Evolutionary conservation across 305 asterid genomes (phyloP).

Genomic region (Fraxinus dipetala): DNA sequence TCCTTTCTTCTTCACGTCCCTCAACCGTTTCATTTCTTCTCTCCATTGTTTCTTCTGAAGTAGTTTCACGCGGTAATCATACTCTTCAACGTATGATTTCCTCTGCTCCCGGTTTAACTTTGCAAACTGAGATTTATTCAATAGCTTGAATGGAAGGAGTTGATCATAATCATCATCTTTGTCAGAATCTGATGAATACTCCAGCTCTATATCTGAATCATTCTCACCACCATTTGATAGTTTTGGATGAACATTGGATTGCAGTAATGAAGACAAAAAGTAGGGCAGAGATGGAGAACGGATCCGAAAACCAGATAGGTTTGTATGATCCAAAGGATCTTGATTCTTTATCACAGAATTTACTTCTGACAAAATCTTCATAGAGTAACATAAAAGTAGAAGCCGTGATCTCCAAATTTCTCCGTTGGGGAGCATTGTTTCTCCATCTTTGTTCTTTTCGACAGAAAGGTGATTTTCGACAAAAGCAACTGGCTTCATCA

Average conservation of each 20-base stretch:
- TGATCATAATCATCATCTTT: constrained; percentile 29
- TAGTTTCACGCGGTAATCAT: constrained; percentile 31
- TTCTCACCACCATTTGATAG: constrained; percentile 24
- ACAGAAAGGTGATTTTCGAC: constrained; percentile 47
- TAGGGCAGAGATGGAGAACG: constrained; percentile 26
- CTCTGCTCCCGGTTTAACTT: constrained; percentile 30
- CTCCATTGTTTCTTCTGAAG: constrained; percentile 33
- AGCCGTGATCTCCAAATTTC: constrained; percentile 60
- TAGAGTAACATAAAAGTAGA: constrained; percentile 59
- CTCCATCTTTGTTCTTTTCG: constrained; percentile 29
- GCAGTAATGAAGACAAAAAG: constrained; percentile 40
- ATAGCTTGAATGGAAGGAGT: constrained; percentile 34
- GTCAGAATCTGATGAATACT: constrained; percentile 25
- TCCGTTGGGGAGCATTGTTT: constrained; percentile 30
- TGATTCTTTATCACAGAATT: constrained; percentile 29
- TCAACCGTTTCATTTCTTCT: constrained; percentile 29
- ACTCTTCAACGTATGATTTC: constrained; percentile 32
- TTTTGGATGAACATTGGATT: constrained; percentile 36
- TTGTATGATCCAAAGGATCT: constrained; percentile 16
- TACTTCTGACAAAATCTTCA: constrained; percentile 55
- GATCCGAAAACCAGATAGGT: constrained; percentile 27
- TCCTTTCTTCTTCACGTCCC: constrained; percentile 24
- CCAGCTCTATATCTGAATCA: constrained; percentile 33
- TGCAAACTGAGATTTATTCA: constrained; percentile 29
- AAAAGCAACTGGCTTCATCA: constrained; percentile 41